Percentiles rank a stretch among this genome's conserved stretches.
Evolutionary conservation across 2,329 filamentous ascomycete genomes (phyloP).

Genomic region (Eutypa lata): DNA sequence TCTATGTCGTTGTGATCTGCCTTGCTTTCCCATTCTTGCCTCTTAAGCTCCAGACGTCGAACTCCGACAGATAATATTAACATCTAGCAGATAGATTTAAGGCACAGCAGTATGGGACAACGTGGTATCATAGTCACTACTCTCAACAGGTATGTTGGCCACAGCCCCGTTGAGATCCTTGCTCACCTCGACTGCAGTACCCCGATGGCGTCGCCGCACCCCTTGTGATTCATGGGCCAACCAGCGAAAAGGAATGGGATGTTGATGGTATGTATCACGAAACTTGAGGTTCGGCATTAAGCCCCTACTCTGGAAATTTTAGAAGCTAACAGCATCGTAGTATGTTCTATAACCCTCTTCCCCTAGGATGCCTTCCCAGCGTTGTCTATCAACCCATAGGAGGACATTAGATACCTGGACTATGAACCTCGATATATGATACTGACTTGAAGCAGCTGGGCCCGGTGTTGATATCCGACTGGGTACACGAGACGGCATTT

Average conservation of each 20-base stretch:
- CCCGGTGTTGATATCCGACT: slow-evolving; percentile 44
- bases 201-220: slow-evolving; percentile 45
- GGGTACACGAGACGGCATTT: slow-evolving; percentile 34
- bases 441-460: slow-evolving; percentile 27
- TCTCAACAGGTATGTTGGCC: slow-evolving; percentile 31
- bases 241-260: slow-evolving; percentile 40
- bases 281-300: background rate
- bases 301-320: background rate
- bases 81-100: slow-evolving; percentile 28
- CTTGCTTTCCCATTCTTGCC: background rate
- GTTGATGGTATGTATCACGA: slow-evolving; percentile 29
- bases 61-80: background rate
- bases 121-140: slow-evolving; percentile 38
- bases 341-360: background rate
- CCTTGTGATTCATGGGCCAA: slow-evolving; percentile 45
- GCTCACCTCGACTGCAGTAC: slow-evolving; percentile 28
- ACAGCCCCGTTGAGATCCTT: slow-evolving; percentile 10
- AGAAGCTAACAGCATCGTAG: background rate
- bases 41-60: too few species aligned
- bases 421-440: background rate
- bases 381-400: background rate
- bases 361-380: background rate
- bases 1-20: too few species aligned
- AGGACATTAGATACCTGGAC: background rate
- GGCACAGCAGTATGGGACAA: slow-evolving; percentile 33